Evolutionary conservation across 2,329 filamentous ascomycete genomes (phyloP).

Genomic region (Cercospora beticola): DNA sequence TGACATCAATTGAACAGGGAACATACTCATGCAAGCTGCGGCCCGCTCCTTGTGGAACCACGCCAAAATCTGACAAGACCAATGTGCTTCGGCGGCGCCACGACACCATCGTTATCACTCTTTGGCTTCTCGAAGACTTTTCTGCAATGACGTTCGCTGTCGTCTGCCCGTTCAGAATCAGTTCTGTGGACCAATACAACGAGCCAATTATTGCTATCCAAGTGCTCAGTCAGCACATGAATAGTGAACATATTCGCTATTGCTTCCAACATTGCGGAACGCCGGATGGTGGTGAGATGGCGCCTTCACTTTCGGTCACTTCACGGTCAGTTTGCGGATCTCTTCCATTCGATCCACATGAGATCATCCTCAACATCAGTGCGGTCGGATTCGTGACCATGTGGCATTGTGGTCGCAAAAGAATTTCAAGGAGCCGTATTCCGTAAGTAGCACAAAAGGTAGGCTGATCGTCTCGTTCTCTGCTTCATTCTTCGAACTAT

Average conservation of each 20-base stretch:
- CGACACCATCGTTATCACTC: background rate
- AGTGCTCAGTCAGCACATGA: background rate
- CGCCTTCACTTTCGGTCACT: constrained; percentile 23
- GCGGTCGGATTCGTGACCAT: constrained; percentile 11
- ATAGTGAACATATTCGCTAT: background rate
- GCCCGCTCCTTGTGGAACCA: background rate
- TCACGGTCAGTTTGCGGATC: constrained; percentile 26
- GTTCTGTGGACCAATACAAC: background rate
- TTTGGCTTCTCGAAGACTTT: background rate
- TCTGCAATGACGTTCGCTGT: background rate
- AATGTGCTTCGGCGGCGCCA: background rate
- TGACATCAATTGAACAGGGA: background rate
- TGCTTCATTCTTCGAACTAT: background rate
- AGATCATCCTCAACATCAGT: constrained; percentile 24
- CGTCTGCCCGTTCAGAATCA: background rate
- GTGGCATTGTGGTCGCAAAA: constrained; percentile 15
- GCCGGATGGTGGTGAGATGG: constrained; percentile 21
- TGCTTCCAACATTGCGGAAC: constrained; percentile 1
- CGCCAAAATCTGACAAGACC: background rate
- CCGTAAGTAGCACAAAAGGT: constrained; percentile 25
- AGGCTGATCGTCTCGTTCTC: constrained; percentile 15
- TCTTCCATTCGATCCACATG: constrained; percentile 17
- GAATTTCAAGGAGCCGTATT: background rate
- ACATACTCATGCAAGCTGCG: background rate
- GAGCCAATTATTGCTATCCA: background rate